Percentiles rank a stretch among this genome's conserved stretches.
These are phyloP conservation scores for Pichia sp. DNA, from an alignment of 1,139 yeast genomes.

Conservation along the genomic window DNA sequence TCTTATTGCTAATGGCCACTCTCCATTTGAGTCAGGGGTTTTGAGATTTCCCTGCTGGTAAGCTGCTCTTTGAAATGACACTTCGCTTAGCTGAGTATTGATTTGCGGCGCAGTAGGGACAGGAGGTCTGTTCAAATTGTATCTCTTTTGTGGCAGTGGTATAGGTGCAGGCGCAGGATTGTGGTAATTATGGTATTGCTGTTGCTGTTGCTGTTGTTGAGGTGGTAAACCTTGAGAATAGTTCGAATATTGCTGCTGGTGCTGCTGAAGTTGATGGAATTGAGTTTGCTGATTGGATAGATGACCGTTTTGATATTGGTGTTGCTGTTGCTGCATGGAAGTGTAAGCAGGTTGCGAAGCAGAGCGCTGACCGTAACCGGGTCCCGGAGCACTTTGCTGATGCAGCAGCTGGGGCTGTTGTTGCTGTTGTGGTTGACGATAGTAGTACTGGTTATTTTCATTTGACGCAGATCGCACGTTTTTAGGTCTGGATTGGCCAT, in stretches of 20 bases:
- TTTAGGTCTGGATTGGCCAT: not conserved
- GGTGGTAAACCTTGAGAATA: not conserved
- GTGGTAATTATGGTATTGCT: not conserved
- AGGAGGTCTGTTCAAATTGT: slow-evolving; percentile 3
- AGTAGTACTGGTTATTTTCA: not conserved
- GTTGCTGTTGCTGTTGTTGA: slow-evolving; percentile 2
- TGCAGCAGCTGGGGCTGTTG: not conserved
- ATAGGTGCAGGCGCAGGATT: not conserved
- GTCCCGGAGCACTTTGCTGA: not conserved
- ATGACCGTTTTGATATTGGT: not conserved
- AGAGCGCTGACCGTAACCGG: not conserved
- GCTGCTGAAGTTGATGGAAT: not conserved
- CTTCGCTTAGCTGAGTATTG: slow-evolving; percentile 7
- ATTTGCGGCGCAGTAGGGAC: slow-evolving; percentile 7
- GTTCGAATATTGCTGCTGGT: not conserved
- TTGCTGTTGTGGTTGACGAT: slow-evolving; percentile 9
- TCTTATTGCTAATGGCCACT: slow-evolving; percentile 7
- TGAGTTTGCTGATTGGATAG: not conserved
- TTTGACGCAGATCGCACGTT: not conserved
- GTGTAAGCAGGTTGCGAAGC: not conserved
- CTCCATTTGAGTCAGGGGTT: not conserved
- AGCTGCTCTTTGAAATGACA: not conserved
- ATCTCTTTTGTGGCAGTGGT: slow-evolving; percentile 4
- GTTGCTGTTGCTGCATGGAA: not conserved
- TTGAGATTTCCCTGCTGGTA: not conserved